phyloP scores from a whole-genome alignment of 208 protist species.

The Acanthamoeba healyi region DNA sequence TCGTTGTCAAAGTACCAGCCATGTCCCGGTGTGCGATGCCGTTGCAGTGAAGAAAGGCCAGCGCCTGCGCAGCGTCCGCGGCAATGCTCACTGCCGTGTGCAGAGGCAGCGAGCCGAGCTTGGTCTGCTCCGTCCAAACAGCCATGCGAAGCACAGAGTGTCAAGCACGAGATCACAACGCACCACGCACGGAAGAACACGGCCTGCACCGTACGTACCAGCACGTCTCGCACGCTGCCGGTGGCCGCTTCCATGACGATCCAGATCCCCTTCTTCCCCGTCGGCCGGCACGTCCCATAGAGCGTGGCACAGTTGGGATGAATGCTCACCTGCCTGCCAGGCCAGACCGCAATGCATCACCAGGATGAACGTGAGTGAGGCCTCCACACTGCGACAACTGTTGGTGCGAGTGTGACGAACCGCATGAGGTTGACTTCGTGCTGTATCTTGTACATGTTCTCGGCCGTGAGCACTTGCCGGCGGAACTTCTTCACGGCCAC shows the following conservation, averaged over 20 bases:
- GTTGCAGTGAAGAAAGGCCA: slow-evolving; percentile 23
- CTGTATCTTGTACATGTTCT: slow-evolving; percentile 34
- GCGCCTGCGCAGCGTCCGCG: neutral
- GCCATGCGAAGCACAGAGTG: too few relatives aligned
- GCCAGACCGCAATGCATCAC: too few relatives aligned
- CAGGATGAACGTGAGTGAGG: neutral
- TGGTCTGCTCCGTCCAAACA: neutral
- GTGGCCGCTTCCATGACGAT: slow-evolving; percentile 24
- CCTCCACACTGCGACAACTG: too few relatives aligned
- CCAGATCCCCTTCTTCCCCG: slow-evolving; percentile 8
- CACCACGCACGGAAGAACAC: neutral
- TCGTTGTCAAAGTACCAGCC: neutral
- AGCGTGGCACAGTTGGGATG: slow-evolving; percentile 1
- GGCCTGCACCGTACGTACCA: neutral
- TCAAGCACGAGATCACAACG: too few relatives aligned
- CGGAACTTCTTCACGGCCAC: slow-evolving; percentile 29
- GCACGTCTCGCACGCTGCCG: neutral
- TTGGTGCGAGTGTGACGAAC: neutral
- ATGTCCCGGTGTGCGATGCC: slow-evolving; percentile 4
- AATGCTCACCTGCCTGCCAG: neutral
- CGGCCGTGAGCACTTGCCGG: neutral
- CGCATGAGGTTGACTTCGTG: slow-evolving; percentile 31
- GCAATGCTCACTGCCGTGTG: neutral
- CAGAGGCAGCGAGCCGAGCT: neutral
- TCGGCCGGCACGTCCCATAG: slow-evolving; percentile 3